Evolutionary conservation across 2,329 filamentous ascomycete genomes (phyloP).

Genomic region (Cladosporium sp.): DNA sequence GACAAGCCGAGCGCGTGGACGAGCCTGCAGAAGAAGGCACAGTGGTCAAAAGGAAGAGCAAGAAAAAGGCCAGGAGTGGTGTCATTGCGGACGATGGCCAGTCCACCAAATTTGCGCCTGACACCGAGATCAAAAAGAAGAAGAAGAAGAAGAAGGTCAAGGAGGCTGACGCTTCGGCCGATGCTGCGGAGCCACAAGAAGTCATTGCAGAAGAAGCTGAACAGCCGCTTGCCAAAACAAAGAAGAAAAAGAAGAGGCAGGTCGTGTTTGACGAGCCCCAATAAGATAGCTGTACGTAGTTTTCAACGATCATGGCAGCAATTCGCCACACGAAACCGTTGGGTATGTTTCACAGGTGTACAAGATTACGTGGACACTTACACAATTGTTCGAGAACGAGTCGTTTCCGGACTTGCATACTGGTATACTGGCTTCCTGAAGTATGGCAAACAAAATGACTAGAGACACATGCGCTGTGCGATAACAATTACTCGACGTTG

Average conservation of each 20-base stretch:
- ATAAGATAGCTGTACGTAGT: background rate
- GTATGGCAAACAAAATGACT: background rate
- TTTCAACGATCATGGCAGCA: background rate
- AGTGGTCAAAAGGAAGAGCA: conserved; percentile 61
- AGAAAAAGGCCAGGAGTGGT: conserved; percentile 39
- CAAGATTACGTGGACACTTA: background rate
- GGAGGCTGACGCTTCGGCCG: conserved; percentile 19
- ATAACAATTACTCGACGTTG: background rate
- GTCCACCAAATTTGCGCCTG: conserved; percentile 18
- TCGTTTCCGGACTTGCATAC: background rate
- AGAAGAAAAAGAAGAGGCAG: conserved; percentile 45
- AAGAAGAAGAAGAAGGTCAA: conserved; percentile 42
- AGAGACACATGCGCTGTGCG: background rate
- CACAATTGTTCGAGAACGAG: background rate
- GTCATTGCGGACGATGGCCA: conserved; percentile 20
- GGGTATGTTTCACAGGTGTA: background rate
- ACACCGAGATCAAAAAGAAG: conserved; percentile 40
- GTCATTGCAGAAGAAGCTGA: conserved; percentile 25
- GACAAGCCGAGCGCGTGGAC: conserved; percentile 70
- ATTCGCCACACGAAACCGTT: background rate
- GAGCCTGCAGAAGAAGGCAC: conserved; percentile 58
- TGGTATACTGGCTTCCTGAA: background rate
- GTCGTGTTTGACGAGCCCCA: conserved; percentile 33
- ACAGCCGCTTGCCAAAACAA: conserved; percentile 27
- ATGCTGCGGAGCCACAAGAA: conserved; percentile 15